phyloP scores from a whole-genome alignment of 192 early-diverging fungal genomes.

The Gonapodya prolifera region DNA sequence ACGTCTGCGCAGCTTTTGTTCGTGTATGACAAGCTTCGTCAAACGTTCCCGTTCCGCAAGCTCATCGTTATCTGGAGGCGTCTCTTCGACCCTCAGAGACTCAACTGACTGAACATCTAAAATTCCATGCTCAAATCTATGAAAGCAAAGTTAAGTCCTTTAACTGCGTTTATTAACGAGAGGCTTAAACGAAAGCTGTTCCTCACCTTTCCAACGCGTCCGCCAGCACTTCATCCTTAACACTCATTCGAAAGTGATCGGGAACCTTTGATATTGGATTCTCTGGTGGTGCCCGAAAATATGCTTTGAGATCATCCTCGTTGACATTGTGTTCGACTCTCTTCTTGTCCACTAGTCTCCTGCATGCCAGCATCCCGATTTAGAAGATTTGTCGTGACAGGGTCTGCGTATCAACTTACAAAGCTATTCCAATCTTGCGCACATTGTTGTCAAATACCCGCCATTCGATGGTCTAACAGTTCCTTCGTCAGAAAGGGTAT shows the following conservation, averaged over 20 bases:
- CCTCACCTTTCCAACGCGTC: background rate
- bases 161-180: background rate
- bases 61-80: background rate
- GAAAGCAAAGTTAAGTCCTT: too few species aligned
- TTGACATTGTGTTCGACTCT: constrained; percentile 27
- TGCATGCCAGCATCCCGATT: background rate
- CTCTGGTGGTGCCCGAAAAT: constrained; percentile 30
- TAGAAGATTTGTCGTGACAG: background rate
- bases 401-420: constrained; percentile 12
- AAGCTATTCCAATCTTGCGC: constrained; percentile 57
- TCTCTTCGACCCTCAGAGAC: background rate
- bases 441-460: constrained; percentile 50
- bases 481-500: background rate
- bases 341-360: constrained; percentile 49
- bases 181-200: background rate
- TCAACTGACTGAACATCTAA: background rate
- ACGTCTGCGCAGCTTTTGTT: too few species aligned
- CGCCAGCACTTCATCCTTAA: background rate
- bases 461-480: background rate
- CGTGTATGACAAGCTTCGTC: too few species aligned
- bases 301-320: constrained; percentile 32
- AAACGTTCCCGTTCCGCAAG: too few species aligned
- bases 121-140: background rate
- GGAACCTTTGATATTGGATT: constrained; percentile 8
- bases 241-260: constrained; percentile 2